Evolutionary conservation across 202 grass and related monocot species (phyloP).

Genomic region (Schoenoplectus tabernaemontani): DNA sequence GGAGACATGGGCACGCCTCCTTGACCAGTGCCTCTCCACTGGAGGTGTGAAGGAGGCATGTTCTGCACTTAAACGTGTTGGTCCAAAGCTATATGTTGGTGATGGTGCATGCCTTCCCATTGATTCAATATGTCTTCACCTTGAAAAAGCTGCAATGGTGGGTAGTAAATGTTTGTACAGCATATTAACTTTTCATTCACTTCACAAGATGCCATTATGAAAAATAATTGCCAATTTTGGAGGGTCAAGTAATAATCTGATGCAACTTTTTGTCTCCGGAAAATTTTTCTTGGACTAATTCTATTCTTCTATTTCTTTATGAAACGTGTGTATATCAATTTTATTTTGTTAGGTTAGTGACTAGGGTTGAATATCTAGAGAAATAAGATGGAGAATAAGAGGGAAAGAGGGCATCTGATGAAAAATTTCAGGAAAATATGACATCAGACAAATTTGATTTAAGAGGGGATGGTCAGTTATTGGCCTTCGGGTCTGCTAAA

Average conservation of each 20-base stretch:
- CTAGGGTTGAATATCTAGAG: background rate
- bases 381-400: background rate
- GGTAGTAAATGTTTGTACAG: background rate
- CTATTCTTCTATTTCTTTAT: background rate
- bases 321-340: background rate
- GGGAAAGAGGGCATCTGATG: background rate
- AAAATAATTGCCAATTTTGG: background rate
- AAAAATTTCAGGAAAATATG: background rate
- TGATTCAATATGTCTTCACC: constrained; percentile 84
- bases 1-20: constrained; percentile 85
- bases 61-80: constrained; percentile 80
- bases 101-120: constrained; percentile 74
- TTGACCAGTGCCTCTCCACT: constrained; percentile 72
- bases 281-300: background rate
- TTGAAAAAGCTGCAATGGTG: constrained; percentile 96
- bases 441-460: background rate
- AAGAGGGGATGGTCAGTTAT: background rate
- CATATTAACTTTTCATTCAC: no score
- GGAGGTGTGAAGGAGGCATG: constrained; percentile 84
- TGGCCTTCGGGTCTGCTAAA: background rate
- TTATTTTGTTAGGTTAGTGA: background rate
- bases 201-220: background rate
- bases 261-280: background rate
- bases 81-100: constrained; percentile 80
- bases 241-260: background rate